These are phyloP conservation scores for Globisporangium cederbergense DNA, from an alignment of 352 stramenopile species.

Conservation along the genomic window DNA sequence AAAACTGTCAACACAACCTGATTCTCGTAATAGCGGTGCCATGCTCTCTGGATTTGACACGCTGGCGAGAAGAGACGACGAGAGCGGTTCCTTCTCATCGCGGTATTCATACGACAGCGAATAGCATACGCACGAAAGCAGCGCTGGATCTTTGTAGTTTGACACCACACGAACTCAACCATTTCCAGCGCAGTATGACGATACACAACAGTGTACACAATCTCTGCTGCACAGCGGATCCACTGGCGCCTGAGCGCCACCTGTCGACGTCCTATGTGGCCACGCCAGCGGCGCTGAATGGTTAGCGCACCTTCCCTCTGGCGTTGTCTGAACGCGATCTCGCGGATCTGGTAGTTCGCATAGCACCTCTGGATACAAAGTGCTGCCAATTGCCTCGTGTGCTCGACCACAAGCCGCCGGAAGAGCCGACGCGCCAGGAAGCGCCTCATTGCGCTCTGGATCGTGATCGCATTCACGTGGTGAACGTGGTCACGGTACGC, in stretches of 20 bases:
- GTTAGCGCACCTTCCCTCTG: conserved; percentile 2
- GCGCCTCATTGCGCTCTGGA: conserved; percentile 21
- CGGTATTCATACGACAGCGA: conserved; percentile 9
- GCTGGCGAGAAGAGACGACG: conserved; percentile 24
- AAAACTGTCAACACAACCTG: conserved; percentile 11
- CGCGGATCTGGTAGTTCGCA: conserved; percentile 18
- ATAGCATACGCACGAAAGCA: conserved; percentile 15
- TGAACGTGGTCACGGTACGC: conserved; percentile 22
- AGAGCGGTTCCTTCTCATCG: background rate
- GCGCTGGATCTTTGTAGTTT: conserved; percentile 19
- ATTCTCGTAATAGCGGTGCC: conserved; percentile 15
- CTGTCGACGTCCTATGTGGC: conserved; percentile 13
- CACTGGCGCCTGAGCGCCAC: conserved; percentile 3
- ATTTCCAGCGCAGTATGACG: conserved; percentile 1
- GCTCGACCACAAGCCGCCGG: conserved; percentile 15
- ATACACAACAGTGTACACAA: conserved; percentile 10
- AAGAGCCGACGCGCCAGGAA: conserved; percentile 21
- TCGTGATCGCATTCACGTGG: conserved; percentile 18
- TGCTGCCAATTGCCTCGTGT: conserved; percentile 16
- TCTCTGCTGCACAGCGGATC: conserved; percentile 11
- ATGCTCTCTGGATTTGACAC: conserved; percentile 22
- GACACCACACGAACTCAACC: background rate
- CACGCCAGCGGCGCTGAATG: conserved; percentile 29
- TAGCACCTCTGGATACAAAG: conserved; percentile 26
- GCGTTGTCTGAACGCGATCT: conserved; percentile 23